These are phyloP conservation scores for Fagopyrum esculentum DNA, from an alignment of 148 eudicot species.

Conservation along the genomic window DNA sequence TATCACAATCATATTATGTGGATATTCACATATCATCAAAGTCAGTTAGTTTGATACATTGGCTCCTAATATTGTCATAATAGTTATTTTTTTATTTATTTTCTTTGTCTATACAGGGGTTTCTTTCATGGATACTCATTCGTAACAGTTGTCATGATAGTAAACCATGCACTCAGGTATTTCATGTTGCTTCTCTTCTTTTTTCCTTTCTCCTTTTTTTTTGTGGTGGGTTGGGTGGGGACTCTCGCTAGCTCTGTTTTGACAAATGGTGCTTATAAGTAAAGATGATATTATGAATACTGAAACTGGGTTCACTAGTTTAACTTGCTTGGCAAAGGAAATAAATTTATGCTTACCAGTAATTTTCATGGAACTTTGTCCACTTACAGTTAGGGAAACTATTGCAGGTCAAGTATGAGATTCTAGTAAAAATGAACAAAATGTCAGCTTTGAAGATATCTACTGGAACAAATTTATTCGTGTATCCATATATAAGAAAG, in stretches of 20 bases:
- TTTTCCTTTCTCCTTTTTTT: no score
- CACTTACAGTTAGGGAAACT: background rate
- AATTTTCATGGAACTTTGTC: background rate
- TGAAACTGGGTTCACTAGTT: no score
- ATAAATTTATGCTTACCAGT: no score
- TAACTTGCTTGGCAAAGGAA: no score
- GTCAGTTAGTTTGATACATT: background rate
- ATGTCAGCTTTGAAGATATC: background rate
- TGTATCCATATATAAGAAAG: no score
- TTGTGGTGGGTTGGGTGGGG: background rate
- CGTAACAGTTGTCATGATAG: slow-evolving; percentile 82
- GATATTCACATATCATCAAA: background rate
- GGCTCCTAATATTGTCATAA: background rate
- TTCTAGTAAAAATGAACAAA: background rate
- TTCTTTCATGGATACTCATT: slow-evolving; percentile 92
- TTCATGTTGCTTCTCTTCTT: background rate
- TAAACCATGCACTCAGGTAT: slow-evolving; percentile 96
- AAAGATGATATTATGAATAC: background rate
- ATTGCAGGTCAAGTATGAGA: background rate
- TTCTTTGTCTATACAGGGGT: slow-evolving; percentile 48
- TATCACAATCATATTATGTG: background rate
- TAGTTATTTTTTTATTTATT: background rate
- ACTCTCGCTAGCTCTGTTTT: background rate
- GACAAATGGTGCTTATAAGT: background rate
- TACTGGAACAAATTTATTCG: background rate